Percentiles rank a stretch among this genome's conserved stretches.
Evolutionary conservation across 2,329 filamentous ascomycete genomes (phyloP).

Genomic region (Trichoderma oligosporum): DNA sequence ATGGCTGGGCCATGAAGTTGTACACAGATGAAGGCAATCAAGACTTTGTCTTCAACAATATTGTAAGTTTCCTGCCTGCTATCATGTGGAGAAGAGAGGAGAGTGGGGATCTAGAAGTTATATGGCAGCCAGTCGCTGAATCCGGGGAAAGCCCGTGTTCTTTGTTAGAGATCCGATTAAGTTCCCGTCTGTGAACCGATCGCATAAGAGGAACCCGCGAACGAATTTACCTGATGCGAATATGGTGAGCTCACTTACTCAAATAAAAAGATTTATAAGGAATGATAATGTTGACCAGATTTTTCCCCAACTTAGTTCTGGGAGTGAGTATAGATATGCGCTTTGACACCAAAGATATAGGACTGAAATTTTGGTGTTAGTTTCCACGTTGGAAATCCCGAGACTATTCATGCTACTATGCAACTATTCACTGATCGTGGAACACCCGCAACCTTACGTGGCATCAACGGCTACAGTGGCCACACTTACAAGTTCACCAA

Average conservation of each 20-base stretch:
- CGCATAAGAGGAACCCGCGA: conserved; percentile 70
- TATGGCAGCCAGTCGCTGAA: no score
- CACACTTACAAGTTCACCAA: conserved; percentile 66
- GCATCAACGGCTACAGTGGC: conserved; percentile 65
- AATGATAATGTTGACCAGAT: no score
- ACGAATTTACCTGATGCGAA: conserved; percentile 68
- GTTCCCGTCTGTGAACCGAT: conserved; percentile 72
- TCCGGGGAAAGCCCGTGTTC: conserved; percentile 60
- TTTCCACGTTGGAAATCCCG: conserved; percentile 55
- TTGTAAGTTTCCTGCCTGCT: conserved; percentile 44
- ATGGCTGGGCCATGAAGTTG: conserved; percentile 56
- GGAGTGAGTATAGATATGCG: conserved; percentile 22
- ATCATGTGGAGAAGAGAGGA: no score
- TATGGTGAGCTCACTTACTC: conserved; percentile 33
- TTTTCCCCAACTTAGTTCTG: conserved; percentile 31
- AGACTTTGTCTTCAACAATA: conserved; percentile 62
- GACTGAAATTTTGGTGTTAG: conserved; percentile 24
- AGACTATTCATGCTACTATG: conserved; percentile 62
- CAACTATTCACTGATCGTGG: conserved; percentile 63
- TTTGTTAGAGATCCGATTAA: conserved; percentile 72
- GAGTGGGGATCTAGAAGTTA: no score
- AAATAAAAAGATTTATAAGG: no score
- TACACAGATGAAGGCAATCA: conserved; percentile 62
- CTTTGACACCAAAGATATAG: no score
- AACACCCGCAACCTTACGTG: conserved; percentile 60